Base-by-base conservation (phyloP, 2,329 filamentous ascomycete genomes). In the Pleoardoris graminearum region DNA sequence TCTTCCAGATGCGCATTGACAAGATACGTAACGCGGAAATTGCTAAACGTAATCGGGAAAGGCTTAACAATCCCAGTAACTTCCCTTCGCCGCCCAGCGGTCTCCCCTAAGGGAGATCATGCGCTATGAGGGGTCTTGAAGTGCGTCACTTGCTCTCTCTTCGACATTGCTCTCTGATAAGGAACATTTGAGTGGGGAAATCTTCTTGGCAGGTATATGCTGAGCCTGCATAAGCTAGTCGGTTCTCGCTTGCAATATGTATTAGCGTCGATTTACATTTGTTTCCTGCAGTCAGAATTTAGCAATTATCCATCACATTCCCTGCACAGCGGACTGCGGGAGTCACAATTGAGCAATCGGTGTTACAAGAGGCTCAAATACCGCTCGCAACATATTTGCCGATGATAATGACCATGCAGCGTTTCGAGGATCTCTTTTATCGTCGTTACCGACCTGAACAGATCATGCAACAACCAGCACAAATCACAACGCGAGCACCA, bases 51-150 rank as follows among this genome's bases (percentile, higher is more conserved):
- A 94, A 93, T 66, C 85, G 87, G 37, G 90, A 97, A 71, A 84
- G 91, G 38, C 73, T 96, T 54, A 87, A 84, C 57, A 88, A 91
- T 67, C 89, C 91, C 1, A 83, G 81, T 22, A 84, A 88, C 53
- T 97, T 97, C 67, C 94, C 94, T 1, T 88, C 89, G 36, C 91
- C 94, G 1, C 93, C 93, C 2, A 88, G 84, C 46, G 82, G 82
- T 35, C 65, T 73, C 45, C 74, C 69, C 29, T 70, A 54, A 55
- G 17, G 10, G 3, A n/a, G 1, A 19, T 14, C 4, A 25, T 25
- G 22, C 21, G 8, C 16, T 27, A 25, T 8, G 16, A 7, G 3
- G 14, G 25, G 25, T 7, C 10, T 17, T 10, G 12, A 4, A 14
- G 12, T 14, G 23, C 14, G 41, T n/a, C 21, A 19, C 23, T 27